Conservation (phyloP, 225 moss, liverwort and hornwort species). For the Neckera pumila region DNA sequence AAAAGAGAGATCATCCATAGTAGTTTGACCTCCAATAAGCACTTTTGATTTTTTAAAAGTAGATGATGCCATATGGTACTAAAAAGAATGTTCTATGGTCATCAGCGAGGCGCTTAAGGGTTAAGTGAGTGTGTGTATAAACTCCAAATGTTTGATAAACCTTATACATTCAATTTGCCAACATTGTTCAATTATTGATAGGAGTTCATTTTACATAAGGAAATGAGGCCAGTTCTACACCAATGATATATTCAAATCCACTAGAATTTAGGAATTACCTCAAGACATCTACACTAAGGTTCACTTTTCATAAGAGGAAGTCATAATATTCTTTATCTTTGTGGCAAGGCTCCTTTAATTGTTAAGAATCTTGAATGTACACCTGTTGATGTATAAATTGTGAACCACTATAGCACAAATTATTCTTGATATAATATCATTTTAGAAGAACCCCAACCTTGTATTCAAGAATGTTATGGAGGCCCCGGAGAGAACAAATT, state of each 20-base stretch:
- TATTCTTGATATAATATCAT: neutral
- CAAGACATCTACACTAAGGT: neutral
- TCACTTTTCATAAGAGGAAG: accelerated
- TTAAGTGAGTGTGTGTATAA: no score
- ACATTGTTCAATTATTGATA: accelerated
- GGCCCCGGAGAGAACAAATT: accelerated
- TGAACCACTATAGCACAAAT: accelerated
- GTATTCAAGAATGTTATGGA: neutral
- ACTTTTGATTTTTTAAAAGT: no score
- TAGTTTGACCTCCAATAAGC: no score
- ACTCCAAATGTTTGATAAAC: neutral
- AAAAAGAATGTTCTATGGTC: no score
- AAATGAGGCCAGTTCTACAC: neutral
- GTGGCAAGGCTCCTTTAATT: neutral
- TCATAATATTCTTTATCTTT: accelerated
- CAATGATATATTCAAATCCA: neutral
- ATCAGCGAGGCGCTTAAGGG: no score
- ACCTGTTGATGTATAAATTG: accelerated
- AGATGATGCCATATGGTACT: no score
- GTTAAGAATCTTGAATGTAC: accelerated
- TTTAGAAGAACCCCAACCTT: accelerated
- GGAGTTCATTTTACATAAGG: neutral
- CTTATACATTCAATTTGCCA: neutral
- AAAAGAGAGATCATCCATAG: no score
- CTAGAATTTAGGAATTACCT: no score